Evolutionary conservation across 1,284 basidiomycete species (phyloP).

Genomic region (Cutaneotrichosporon sp.): DNA sequence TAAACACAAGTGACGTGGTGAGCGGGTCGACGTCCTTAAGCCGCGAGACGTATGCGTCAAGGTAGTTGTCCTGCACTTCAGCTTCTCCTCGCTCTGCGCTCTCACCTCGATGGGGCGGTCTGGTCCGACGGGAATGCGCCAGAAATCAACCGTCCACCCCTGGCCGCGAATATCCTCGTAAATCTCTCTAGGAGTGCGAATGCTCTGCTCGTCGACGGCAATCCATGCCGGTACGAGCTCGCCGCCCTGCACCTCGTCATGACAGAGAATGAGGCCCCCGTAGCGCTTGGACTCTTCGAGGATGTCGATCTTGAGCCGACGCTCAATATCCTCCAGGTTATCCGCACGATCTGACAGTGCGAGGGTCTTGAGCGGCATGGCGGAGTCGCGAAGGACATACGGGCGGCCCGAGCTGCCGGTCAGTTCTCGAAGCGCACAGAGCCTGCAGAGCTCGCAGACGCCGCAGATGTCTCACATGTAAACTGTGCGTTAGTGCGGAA

Average conservation of each 20-base stretch:
- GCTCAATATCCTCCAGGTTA: conserved; percentile 93
- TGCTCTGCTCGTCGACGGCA: conserved; percentile 74
- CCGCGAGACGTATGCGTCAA: conserved; percentile 84
- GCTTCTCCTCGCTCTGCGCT: conserved; percentile 11
- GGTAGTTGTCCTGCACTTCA: conserved; percentile 69
- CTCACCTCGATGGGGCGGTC: conserved; percentile 74
- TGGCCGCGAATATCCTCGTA: conserved; percentile 72
- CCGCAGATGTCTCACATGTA: conserved; percentile 42
- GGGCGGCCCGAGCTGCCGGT: conserved; percentile 74
- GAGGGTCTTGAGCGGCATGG: conserved; percentile 74
- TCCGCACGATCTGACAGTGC: conserved; percentile 84
- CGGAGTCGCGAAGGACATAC: conserved; percentile 90
- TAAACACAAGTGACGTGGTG: conserved; percentile 82
- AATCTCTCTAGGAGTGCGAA: conserved; percentile 82
- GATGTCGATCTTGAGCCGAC: conserved; percentile 85
- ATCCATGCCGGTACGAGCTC: conserved; percentile 93
- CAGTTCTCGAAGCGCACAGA: too few species aligned
- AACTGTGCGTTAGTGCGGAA: conserved; percentile 20
- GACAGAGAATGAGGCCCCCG: conserved; percentile 86
- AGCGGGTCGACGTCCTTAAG: conserved; percentile 77
- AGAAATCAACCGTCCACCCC: conserved; percentile 87
- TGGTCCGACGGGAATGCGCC: conserved; percentile 85
- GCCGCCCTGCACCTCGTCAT: conserved; percentile 69
- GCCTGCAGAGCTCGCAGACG: too few species aligned
- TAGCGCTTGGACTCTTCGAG: conserved; percentile 80